phyloP scores from a whole-genome alignment of 1,284 basidiomycete genomes.

The Pyrrhoderma lamaoense region DNA sequence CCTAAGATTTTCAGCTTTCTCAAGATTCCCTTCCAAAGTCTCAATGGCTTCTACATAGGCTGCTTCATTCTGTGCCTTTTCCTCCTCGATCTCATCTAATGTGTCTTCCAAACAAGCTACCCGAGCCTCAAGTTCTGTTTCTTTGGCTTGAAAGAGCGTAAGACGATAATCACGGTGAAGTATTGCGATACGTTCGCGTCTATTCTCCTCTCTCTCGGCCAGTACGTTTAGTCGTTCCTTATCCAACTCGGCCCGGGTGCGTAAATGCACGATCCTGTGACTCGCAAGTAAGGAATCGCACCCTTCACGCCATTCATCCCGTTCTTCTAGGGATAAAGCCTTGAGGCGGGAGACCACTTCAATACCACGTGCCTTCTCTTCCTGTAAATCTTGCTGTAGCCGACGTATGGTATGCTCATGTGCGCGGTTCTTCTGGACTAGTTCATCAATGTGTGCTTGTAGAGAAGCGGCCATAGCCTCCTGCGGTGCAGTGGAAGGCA shows the following conservation, averaged over 20 bases:
- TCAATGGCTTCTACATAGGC: slow-evolving; percentile 20
- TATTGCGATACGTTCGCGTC: slow-evolving; percentile 47
- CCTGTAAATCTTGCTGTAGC: slow-evolving; percentile 38
- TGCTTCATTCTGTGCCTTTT: slow-evolving; percentile 27
- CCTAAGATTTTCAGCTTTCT: neutral
- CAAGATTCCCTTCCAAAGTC: slow-evolving; percentile 24
- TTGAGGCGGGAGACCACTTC: slow-evolving; percentile 38
- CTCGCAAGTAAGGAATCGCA: slow-evolving; percentile 54
- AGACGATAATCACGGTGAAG: slow-evolving; percentile 58
- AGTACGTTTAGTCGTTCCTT: slow-evolving; percentile 41
- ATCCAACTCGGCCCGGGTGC: slow-evolving; percentile 44
- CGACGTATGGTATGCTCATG: slow-evolving; percentile 52
- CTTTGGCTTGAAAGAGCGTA: slow-evolving; percentile 53
- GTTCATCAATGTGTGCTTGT: slow-evolving; percentile 58
- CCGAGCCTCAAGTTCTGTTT: slow-evolving; percentile 46
- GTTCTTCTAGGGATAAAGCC: slow-evolving; percentile 43
- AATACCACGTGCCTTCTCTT: slow-evolving; percentile 38
- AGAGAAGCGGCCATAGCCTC: slow-evolving; percentile 49
- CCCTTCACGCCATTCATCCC: slow-evolving; percentile 50
- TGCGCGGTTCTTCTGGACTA: slow-evolving; percentile 54
- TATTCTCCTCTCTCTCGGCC: slow-evolving; percentile 42
- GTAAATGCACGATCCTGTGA: slow-evolving; percentile 56
- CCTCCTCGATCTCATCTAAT: slow-evolving; percentile 31
- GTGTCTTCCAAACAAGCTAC: slow-evolving; percentile 29
- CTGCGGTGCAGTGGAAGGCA: slow-evolving; percentile 32